Base-by-base conservation (phyloP, 2,329 filamentous ascomycete species). In the Paecilomyces dactylethromorphus region DNA sequence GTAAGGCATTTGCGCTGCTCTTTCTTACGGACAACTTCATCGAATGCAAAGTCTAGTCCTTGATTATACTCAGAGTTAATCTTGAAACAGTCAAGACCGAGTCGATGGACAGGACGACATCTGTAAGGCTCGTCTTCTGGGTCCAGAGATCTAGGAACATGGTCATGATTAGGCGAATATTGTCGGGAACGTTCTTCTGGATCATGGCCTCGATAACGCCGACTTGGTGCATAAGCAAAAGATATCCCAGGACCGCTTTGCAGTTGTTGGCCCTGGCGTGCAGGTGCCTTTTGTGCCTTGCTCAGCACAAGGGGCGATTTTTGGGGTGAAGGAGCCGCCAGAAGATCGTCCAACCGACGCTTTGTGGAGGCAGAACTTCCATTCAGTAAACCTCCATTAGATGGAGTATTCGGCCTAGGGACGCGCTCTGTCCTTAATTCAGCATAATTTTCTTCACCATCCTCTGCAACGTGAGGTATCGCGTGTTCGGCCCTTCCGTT, bases 1-100 rank as follows among this genome's bases (percentile, higher is more conserved):
- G 85, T 82, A 10, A 96, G 78, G 60, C 84, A 87, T 55, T 86
- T 84, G 35, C 91, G 86, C 49, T 88, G 84, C 10, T 85, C 82
- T 63, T 82, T 87, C 57, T 83, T 84, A 56, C 92, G 87, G 13
- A 95, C 83, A 0, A 92, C 87, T 59, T 93, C 88, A 1, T 82
- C 79, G 69, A 86, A 96, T 11, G 91, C 90, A 72, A 85, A 91
- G 57, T 86, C 82, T 51, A 86, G 78, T 1, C 90, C 89, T 50
- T 88, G 82, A 63, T 92, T 93, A 64, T 80, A 82, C 3, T 78
- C 77, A 0, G 90, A 87, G 63, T 96, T 96, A 65, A 94, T 79
- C 70, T 88, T 93, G 79, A 96, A 97, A 73, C 96, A 88, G 12
- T 85, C 83, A 0, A 88, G 76, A 13, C 77, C 77, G 12, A 96